Evolutionary conservation across 257 asterid genomes (phyloP), one percentile per base, ranked within the genome.

Genomic region (Knoxia roxburghii): DNA sequence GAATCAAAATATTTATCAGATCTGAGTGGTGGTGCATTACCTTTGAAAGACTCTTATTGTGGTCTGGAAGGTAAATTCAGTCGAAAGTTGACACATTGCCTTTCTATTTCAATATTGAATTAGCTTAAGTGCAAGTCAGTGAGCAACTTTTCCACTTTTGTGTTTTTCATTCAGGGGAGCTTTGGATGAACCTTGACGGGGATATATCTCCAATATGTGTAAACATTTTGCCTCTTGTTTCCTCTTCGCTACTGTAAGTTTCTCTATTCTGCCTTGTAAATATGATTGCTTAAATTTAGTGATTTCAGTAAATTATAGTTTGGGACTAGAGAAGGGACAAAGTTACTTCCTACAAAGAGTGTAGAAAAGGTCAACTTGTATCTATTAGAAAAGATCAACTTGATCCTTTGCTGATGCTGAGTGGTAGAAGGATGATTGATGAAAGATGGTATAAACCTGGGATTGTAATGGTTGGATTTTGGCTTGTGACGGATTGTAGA

Each of bases 111-210:
- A 7, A 15, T 14, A 24, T 56, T 37, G 21, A 23, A 24, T 26
- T 41, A 43, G 51, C 24, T 41, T 53, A 14, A 46, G 24, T 68
- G 53, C 37, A 46, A 61, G 9, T 64, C 33, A 3, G 26, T 55
- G 15, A 54, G 15, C 2, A 39, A 39, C 43, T 21, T 43, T 49
- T 64, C 9, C 26, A 20, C 40, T 67, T 32, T 69, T 39, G 29
- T 73, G 51, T 64, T 55, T 60, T 45, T 75, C 57, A 35, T 81
- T 77, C 81, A 89, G 97, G 97, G 49, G 89, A 90, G 78, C 74
- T 90, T 58, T 90, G 97, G 97, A 90, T 86, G 95, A 90, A 87
- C 83, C 93, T 87, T 35, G 97, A 90, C 75, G 97, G 97, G 54
- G 85, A 84, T 76, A 84, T 90, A 78, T 90, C 97, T 73, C 97